These are phyloP conservation scores for Citrullus colocynthis DNA, from an alignment of 306 rosid genomes.

Conservation along the genomic window DNA sequence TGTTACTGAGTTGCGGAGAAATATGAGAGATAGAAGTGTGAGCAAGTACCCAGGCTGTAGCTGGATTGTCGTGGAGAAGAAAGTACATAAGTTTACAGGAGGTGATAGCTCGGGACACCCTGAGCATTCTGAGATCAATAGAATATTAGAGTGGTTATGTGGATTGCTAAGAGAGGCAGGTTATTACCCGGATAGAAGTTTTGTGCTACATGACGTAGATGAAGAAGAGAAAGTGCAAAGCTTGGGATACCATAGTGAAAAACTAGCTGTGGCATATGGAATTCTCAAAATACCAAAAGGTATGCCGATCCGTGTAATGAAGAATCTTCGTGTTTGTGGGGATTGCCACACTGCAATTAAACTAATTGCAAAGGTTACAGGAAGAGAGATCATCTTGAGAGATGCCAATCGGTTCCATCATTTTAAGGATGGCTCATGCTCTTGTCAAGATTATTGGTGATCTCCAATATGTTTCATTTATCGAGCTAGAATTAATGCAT, in stretches of 20 bases:
- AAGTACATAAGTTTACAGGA: conserved; percentile 17
- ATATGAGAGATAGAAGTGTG: conserved; percentile 11
- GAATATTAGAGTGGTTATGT: conserved; percentile 9
- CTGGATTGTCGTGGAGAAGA: conserved; percentile 21
- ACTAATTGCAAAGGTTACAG: conserved; percentile 10
- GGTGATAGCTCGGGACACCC: conserved; percentile 16
- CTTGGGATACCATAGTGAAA: conserved; percentile 20
- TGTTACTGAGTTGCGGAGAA: conserved; percentile 7
- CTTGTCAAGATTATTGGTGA: conserved; percentile 21
- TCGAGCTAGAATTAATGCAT: not conserved
- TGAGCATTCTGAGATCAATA: conserved; percentile 5
- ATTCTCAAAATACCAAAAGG: conserved; percentile 10
- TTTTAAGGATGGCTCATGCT: conserved; percentile 19
- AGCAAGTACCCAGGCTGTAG: conserved; percentile 20
- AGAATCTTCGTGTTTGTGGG: conserved; percentile 22
- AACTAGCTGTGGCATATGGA: conserved; percentile 19
- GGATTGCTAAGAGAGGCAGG: conserved; percentile 15
- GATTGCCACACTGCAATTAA: conserved; percentile 21
- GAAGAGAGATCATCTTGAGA: conserved; percentile 13
- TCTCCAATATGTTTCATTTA: not conserved
- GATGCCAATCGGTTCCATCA: conserved; percentile 22
- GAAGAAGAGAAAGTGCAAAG: conserved; percentile 20
- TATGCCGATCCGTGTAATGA: conserved; percentile 15
- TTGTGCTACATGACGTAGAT: conserved; percentile 14
- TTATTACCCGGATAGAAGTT: conserved; percentile 7